These are phyloP conservation scores for Fragilaria crotonensis DNA, from an alignment of 108 stramenopile genomes.

Conservation along the genomic window DNA sequence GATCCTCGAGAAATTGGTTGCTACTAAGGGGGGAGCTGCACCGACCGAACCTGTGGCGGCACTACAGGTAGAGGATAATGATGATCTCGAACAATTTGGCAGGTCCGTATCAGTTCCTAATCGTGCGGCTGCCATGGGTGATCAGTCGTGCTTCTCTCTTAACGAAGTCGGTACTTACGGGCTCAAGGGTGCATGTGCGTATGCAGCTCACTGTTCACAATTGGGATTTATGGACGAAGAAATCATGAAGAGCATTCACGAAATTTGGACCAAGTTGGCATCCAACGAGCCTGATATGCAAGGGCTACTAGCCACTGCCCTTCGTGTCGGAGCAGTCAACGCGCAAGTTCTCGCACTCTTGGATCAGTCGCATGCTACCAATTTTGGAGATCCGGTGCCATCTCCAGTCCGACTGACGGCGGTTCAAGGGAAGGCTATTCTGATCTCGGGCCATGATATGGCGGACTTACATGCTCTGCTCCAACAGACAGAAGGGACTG, in stretches of 20 bases:
- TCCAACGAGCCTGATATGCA: slow-evolving; percentile 51
- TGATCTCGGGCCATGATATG: slow-evolving; percentile 77
- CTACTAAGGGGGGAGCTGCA: slow-evolving; percentile 20
- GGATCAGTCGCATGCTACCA: slow-evolving; percentile 52
- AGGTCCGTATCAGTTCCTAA: slow-evolving; percentile 34
- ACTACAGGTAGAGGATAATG: slow-evolving; percentile 21
- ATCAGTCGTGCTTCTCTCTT: slow-evolving; percentile 62
- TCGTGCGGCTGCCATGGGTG: slow-evolving; percentile 37
- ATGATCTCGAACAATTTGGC: slow-evolving; percentile 52
- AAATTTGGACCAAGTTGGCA: slow-evolving; percentile 51
- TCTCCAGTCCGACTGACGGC: slow-evolving; percentile 54
- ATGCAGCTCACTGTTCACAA: slow-evolving; percentile 64
- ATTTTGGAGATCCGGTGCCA: slow-evolving; percentile 58
- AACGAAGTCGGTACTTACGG: slow-evolving; percentile 71
- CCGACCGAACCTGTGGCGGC: slow-evolving; percentile 29
- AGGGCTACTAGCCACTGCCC: slow-evolving; percentile 50
- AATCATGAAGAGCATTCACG: slow-evolving; percentile 50
- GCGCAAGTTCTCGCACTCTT: slow-evolving; percentile 47
- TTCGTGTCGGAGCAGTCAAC: slow-evolving; percentile 60
- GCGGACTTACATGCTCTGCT: slow-evolving; percentile 54
- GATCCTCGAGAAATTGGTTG: slow-evolving; percentile 28
- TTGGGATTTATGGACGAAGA: slow-evolving; percentile 41
- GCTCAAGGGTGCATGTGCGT: slow-evolving; percentile 61
- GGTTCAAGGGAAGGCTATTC: slow-evolving; percentile 63
- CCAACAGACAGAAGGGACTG: slow-evolving; percentile 77